A percentile compares a stretch with the other conserved stretches of the same genome.
Evolutionary conservation across 1,139 yeast genomes (phyloP).

Genomic region (Pichia cactophila): DNA sequence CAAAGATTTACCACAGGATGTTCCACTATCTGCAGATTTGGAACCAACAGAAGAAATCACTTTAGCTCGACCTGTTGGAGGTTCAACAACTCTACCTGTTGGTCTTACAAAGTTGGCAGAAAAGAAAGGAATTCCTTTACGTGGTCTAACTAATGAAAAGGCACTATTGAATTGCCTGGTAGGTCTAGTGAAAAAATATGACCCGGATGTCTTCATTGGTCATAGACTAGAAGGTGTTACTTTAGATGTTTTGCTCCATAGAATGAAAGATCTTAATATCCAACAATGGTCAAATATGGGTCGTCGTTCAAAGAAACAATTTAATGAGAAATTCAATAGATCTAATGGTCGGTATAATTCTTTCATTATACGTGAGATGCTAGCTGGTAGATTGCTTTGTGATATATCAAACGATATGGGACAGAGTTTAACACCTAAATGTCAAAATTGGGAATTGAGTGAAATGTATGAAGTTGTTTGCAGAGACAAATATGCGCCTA

Average conservation of each 20-base stretch:
- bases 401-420: slow-evolving; percentile 96
- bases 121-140: slow-evolving; percentile 40
- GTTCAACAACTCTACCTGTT: slow-evolving; percentile 55
- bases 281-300: slow-evolving; percentile 81
- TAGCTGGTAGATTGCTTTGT: slow-evolving; percentile 82
- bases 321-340: slow-evolving; percentile 70
- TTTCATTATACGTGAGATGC: slow-evolving; percentile 56
- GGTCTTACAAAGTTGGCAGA: slow-evolving; percentile 58
- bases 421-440: slow-evolving; percentile 80
- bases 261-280: slow-evolving; percentile 69
- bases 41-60: slow-evolving; percentile 56
- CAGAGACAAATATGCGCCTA: slow-evolving; percentile 49
- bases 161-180: slow-evolving; percentile 66
- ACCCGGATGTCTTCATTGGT: slow-evolving; percentile 89
- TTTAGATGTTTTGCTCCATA: slow-evolving; percentile 71
- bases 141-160: slow-evolving; percentile 65
- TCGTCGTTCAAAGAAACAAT: slow-evolving; percentile 62
- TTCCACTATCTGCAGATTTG: slow-evolving; percentile 49
- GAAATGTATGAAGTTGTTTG: slow-evolving; percentile 85
- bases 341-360: slow-evolving; percentile 35
- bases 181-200: slow-evolving; percentile 61
- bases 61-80: slow-evolving; percentile 66
- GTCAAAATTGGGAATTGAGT: slow-evolving; percentile 92
- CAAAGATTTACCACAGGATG: slow-evolving; percentile 61
- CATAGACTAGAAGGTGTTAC: slow-evolving; percentile 77